Conservation (phyloP, 441 rosid species). For the Biscutella auriculata region DNA sequence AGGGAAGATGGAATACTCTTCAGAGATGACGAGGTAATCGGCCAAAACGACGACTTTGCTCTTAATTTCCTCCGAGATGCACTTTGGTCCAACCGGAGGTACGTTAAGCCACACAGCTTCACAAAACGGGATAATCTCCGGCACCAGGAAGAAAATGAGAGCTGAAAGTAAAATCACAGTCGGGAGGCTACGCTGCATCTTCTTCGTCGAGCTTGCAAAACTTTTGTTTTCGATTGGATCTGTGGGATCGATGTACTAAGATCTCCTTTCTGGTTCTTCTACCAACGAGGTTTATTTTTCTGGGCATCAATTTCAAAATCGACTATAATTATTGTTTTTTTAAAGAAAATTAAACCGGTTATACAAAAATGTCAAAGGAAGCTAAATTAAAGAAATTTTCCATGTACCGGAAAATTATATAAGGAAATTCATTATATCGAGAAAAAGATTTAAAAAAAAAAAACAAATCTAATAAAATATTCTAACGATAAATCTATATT, state of each 20-base stretch:
- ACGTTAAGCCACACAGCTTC: slow-evolving; percentile 64
- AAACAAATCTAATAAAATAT: too few relatives aligned
- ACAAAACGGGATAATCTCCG: slow-evolving; percentile 11
- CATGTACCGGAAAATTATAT: too few relatives aligned
- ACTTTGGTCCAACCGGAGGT: slow-evolving; percentile 60
- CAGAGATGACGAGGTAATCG: slow-evolving; percentile 65
- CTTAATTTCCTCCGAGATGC: slow-evolving; percentile 85
- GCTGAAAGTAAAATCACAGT: not conserved
- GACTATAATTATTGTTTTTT: not conserved
- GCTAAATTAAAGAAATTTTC: too few relatives aligned
- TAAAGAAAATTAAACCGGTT: not conserved
- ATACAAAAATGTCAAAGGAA: not conserved
- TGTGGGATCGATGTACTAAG: not conserved
- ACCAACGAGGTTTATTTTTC: not conserved
- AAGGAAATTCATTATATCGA: too few relatives aligned
- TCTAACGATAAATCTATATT: too few relatives aligned
- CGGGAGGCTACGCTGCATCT: not conserved
- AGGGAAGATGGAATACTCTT: slow-evolving; percentile 47
- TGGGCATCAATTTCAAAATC: not conserved
- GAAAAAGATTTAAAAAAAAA: too few relatives aligned
- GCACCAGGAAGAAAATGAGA: not conserved
- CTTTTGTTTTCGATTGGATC: not conserved
- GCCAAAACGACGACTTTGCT: slow-evolving; percentile 68
- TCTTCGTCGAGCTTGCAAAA: slow-evolving; percentile 1
- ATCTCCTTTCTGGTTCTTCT: slow-evolving; percentile 2